Base-by-base conservation (phyloP, 352 stramenopile species). In the Phytopythium aichiense region DNA sequence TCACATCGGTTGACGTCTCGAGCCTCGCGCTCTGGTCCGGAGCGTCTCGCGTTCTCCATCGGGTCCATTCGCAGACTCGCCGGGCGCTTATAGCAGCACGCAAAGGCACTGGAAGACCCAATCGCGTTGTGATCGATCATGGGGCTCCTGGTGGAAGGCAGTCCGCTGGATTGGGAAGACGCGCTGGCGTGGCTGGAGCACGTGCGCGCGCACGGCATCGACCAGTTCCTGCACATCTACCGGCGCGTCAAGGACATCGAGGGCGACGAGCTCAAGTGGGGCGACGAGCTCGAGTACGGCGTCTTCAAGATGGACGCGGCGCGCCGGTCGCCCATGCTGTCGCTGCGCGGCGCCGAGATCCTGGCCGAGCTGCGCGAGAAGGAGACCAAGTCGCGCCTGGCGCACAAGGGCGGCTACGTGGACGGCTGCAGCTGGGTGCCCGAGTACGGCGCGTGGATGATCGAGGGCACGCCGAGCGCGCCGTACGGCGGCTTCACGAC, bases 391-490 rank as follows among this genome's bases (percentile, higher is more conserved):
- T 74, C 20, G 28, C 60, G 72, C 13, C 59, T 61, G n/a, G 50
- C 49, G 37, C 30, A 38, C 53, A 59, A 43, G 43, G 46, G 46
- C 25, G 60, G 75, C 54, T 74, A 81, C 59, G 75, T 78, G 11
- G 94, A 98, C 71, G 96, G 95, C 16, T 99, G 94, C 77, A 98
- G 86, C 63, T 99, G 97, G 96, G 96, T 99, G 67, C 98, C 97
- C 37, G 98, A 99, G 75, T 99, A 99, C 73, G 98, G 98, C 46
- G 87, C 91, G 15, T 99, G 98, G 97, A 99, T 99, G 98, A 95
- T 99, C 23, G 98, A 99, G 81, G 94, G 95, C 49, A 99, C 97
- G 56, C 97, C 97, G 18, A 88, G 65, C 56, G 80, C 77, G 37
- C 97, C 97, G 0, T 99, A 99, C 71, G 91, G 86, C 45, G 95